Evolutionary conservation across 495 filamentous ascomycete genomes (phyloP).

Genomic region (Melanomma pulvis-pyrius): DNA sequence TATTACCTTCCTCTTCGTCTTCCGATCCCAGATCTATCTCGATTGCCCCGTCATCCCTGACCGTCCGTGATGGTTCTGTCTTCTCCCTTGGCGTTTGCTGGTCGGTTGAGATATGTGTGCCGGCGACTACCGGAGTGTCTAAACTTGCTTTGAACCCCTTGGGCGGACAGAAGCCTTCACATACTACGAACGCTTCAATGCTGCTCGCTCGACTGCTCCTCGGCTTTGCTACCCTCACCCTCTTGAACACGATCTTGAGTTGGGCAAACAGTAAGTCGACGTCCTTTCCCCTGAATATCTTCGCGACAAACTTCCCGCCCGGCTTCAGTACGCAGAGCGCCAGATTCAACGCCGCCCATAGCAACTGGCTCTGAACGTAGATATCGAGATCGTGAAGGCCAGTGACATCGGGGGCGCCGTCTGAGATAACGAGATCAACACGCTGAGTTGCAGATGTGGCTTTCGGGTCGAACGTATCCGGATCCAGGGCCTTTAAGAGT

Average conservation of each 20-base stretch:
- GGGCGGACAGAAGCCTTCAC: conserved; percentile 76
- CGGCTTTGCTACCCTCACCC: conserved; percentile 89
- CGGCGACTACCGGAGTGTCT: conserved; percentile 66
- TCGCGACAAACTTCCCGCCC: conserved; percentile 94
- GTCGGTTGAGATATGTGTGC: conserved; percentile 48
- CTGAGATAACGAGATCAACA: conserved; percentile 89
- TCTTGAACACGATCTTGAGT: conserved; percentile 83
- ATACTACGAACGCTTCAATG: conserved; percentile 95
- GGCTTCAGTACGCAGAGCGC: conserved; percentile 87
- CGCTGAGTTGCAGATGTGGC: conserved; percentile 61
- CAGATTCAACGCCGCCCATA: conserved; percentile 90
- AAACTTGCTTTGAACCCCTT: conserved; percentile 62
- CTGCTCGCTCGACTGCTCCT: conserved; percentile 90
- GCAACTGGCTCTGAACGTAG: conserved; percentile 92
- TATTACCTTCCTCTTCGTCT: conserved; percentile 44
- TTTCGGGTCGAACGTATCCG: conserved; percentile 63
- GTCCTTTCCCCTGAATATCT: conserved; percentile 93
- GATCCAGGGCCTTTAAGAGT: conserved; percentile 80
- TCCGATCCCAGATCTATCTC: conserved; percentile 58
- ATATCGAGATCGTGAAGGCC: conserved; percentile 97
- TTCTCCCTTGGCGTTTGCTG: conserved; percentile 42
- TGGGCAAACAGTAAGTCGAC: conserved; percentile 92
- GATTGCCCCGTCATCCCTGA: conserved; percentile 57
- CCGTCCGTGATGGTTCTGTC: conserved; percentile 34
- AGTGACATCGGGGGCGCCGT: conserved; percentile 95